phyloP scores from a whole-genome alignment of 352 stramenopile genomes.

The Pythium insidiosum region DNA sequence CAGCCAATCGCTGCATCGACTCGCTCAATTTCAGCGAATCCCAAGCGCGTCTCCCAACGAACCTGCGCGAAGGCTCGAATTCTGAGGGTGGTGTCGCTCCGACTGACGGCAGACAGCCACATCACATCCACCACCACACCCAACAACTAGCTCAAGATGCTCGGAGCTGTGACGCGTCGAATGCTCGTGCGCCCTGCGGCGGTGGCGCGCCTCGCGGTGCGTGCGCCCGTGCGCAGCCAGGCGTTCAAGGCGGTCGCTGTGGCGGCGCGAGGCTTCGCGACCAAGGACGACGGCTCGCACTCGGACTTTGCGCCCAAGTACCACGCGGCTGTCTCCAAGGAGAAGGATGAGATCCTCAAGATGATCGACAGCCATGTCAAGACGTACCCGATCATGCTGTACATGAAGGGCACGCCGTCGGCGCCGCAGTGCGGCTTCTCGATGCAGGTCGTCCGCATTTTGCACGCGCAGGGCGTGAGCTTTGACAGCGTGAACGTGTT shows the following conservation, averaged over 20 bases:
- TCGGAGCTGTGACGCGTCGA: conserved; percentile 12
- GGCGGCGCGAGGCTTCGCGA: conserved; percentile 27
- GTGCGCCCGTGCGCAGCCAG: neutral
- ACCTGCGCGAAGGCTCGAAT: too few relatives aligned
- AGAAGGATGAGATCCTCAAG: conserved; percentile 85
- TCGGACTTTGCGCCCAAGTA: conserved; percentile 87
- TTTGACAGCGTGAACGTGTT: conserved; percentile 99
- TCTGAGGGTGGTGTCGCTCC: conserved; percentile 1
- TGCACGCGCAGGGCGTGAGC: conserved; percentile 89
- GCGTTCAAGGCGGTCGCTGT: conserved; percentile 2
- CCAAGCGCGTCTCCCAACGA: too few relatives aligned
- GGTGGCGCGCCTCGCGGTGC: neutral
- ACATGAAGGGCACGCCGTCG: conserved; percentile 99
- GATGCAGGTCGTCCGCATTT: conserved; percentile 93
- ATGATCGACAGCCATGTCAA: conserved; percentile 89
- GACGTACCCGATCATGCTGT: conserved; percentile 95
- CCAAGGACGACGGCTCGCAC: conserved; percentile 67
- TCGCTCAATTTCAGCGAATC: too few relatives aligned
- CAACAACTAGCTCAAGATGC: conserved; percentile 9
- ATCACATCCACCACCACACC: conserved; percentile 2
- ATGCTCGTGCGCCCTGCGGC: conserved; percentile 5
- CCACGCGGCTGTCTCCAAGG: conserved; percentile 74
- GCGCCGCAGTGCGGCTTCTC: conserved; percentile 97
- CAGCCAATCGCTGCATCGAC: too few relatives aligned
- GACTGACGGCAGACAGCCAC: neutral